These are phyloP conservation scores for Fistulinella staudtii DNA, from an alignment of 1,284 basidiomycete species.

Conservation along the genomic window DNA sequence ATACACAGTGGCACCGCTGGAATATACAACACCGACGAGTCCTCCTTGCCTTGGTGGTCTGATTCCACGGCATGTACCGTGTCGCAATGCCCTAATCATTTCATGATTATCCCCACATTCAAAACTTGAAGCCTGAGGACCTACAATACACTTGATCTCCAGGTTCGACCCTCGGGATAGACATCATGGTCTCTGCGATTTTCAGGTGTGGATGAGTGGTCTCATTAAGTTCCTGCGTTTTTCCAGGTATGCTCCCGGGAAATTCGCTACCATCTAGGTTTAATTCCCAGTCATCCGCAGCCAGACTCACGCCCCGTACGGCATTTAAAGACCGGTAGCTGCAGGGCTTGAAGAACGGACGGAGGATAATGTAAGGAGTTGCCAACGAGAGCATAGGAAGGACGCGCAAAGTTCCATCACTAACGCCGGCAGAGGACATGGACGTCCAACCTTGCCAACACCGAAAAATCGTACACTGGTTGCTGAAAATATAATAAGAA, in stretches of 20 bases:
- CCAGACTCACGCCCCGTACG: conserved; percentile 18
- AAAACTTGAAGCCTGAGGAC: conserved; percentile 11
- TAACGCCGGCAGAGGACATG: conserved; percentile 57
- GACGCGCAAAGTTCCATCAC: conserved; percentile 65
- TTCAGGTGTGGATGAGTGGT: conserved; percentile 68
- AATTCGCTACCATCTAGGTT: conserved; percentile 58
- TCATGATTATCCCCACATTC: neutral
- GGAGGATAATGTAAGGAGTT: conserved; percentile 68
- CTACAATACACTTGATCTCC: conserved; percentile 76
- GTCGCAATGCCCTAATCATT: conserved; percentile 54
- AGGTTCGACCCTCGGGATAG: conserved; percentile 54
- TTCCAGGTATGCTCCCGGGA: conserved; percentile 58
- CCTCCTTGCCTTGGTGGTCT: conserved; percentile 53
- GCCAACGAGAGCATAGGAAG: conserved; percentile 54
- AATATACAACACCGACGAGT: conserved; percentile 79
- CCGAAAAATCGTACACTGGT: conserved; percentile 72
- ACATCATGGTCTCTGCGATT: conserved; percentile 50
- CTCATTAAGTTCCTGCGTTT: conserved; percentile 61
- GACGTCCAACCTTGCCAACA: conserved; percentile 77
- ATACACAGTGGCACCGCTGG: conserved; percentile 70
- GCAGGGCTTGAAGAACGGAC: conserved; percentile 65
- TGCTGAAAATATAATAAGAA: conserved; percentile 31
- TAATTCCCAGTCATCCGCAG: conserved; percentile 56
- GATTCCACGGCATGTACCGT: conserved; percentile 70
- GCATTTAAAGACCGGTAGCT: neutral